phyloP scores from a whole-genome alignment of 1,284 basidiomycete genomes.

The Pseudozyma hubeiensis region DNA sequence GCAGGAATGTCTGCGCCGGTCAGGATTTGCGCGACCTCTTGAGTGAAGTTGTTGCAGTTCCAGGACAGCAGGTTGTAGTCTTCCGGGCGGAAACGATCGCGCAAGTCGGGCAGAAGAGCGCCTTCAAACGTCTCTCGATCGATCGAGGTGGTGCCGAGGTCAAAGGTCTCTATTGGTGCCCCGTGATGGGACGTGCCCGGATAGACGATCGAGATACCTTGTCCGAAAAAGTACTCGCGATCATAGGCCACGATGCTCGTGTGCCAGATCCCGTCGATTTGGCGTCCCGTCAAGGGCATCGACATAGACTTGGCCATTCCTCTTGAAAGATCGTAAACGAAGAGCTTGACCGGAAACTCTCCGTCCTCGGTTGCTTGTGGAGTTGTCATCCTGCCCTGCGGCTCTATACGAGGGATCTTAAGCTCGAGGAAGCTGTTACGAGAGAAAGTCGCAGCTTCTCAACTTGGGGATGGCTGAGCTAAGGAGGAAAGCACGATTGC shows the following conservation, averaged over 20 bases:
- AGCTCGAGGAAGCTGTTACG: no score
- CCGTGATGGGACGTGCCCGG: slow-evolving; percentile 73
- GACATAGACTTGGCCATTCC: slow-evolving; percentile 83
- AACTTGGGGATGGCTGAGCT: no score
- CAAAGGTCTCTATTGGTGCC: slow-evolving; percentile 78
- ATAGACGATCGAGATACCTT: slow-evolving; percentile 78
- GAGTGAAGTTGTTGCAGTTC: slow-evolving; percentile 76
- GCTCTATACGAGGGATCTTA: neutral
- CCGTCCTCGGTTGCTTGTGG: slow-evolving; percentile 11
- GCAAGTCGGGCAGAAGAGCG: slow-evolving; percentile 81
- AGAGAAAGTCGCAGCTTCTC: no score
- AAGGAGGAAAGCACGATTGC: neutral
- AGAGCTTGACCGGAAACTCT: slow-evolving; percentile 73
- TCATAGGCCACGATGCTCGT: slow-evolving; percentile 87
- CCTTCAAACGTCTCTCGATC: slow-evolving; percentile 81
- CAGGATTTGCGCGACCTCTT: slow-evolving; percentile 73
- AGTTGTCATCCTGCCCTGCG: slow-evolving; percentile 8
- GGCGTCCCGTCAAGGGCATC: slow-evolving; percentile 79
- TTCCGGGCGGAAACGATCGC: slow-evolving; percentile 80
- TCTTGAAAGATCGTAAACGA: slow-evolving; percentile 89
- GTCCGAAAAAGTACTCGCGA: slow-evolving; percentile 88
- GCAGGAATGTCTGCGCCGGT: slow-evolving; percentile 63
- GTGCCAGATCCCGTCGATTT: slow-evolving; percentile 71
- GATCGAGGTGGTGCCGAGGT: slow-evolving; percentile 84
- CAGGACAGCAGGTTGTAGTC: slow-evolving; percentile 82